Base-by-base conservation (phyloP, 768 basidiomycete species). In the Tephrocybe sp. region DNA sequence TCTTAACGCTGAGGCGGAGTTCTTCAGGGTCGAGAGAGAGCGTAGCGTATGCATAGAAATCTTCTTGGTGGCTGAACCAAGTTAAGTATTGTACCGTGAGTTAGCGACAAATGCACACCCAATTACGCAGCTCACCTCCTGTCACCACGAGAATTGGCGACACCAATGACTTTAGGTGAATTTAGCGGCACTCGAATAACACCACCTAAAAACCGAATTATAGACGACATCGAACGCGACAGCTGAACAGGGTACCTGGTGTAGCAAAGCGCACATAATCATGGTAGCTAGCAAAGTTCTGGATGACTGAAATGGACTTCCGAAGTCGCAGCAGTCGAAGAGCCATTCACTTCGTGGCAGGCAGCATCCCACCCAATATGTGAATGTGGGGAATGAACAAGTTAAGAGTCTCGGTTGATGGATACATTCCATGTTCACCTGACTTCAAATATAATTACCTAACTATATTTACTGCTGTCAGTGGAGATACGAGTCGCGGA, bases 1-100 rank as follows among this genome's bases (percentile, higher is more conserved):
- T 83, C 60, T 86, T 82, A 34, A 92, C 70, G 50, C 78, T 84
- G 22, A 74, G 54, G 35, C 74, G 76, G 18, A 96, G 75, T 65
- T 95, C 93, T 47, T 82, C 78, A 9, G 89, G 84, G 51, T 88
- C 76, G 24, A 96, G 62, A 16, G 87, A 85, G 19, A 97, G 75
- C 1, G 88, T 80, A 6, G 84, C 80, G 61, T 87, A 88, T 12
- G 85, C 75, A 61, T 88, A 81, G 54, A 88, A 90, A 60, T 97
- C 94, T 69, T 96, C 93, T 65, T 96, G 93, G 54, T 95, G 84
- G 53, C 92, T 95, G 59, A 11, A 42, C 53, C 44, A 35, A 36
- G 30, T 34, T 39, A 44, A 51, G 30, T 18, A 37, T 31, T n/a
- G n/a, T n/a, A n/a, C n/a, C n/a, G n/a, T n/a, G n/a, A n/a, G n/a